Percentiles rank a stretch among this genome's conserved stretches.
Conservation (phyloP, 805 yeast species). For the Saccharomycopsis schoenii region DNA sequence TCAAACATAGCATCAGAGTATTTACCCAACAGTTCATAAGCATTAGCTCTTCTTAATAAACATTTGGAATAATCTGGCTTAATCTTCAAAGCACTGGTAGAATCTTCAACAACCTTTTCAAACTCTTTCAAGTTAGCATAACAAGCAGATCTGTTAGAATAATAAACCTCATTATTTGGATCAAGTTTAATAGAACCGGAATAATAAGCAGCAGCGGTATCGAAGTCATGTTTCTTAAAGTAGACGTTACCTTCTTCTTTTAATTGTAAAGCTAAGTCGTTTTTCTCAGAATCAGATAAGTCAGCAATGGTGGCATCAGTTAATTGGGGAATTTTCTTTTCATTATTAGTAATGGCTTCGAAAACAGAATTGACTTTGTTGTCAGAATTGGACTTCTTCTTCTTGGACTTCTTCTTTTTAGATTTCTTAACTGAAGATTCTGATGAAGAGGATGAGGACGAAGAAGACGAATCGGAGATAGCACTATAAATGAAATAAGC, state of each 20-base stretch:
- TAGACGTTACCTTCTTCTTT: conserved; percentile 83
- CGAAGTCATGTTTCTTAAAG: conserved; percentile 61
- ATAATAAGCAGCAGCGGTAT: conserved; percentile 73
- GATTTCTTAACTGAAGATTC: conserved; percentile 20
- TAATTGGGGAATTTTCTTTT: conserved; percentile 50
- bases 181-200: conserved; percentile 66
- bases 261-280: conserved; percentile 58
- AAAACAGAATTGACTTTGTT: conserved; percentile 49
- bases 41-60: conserved; percentile 84
- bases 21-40: conserved; percentile 72
- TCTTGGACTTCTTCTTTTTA: conserved; percentile 40
- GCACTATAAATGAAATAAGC: conserved; percentile 36
- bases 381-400: conserved; percentile 25
- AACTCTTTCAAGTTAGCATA: conserved; percentile 72
- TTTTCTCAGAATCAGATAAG: conserved; percentile 44
- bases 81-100: conserved; percentile 73
- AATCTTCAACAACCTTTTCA: conserved; percentile 80
- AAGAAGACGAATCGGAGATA: conserved; percentile 15
- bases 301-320: conserved; percentile 35
- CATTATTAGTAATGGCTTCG: conserved; percentile 40
- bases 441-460: conserved; percentile 18
- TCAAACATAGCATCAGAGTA: conserved; percentile 86
- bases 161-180: conserved; percentile 70
- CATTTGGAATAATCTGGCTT: conserved; percentile 91
- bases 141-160: conserved; percentile 95